Percentiles rank a stretch among this genome's conserved stretches.
phyloP scores from a whole-genome alignment of 768 basidiomycete genomes.

The Cystofilobasidium capitatum region DNA sequence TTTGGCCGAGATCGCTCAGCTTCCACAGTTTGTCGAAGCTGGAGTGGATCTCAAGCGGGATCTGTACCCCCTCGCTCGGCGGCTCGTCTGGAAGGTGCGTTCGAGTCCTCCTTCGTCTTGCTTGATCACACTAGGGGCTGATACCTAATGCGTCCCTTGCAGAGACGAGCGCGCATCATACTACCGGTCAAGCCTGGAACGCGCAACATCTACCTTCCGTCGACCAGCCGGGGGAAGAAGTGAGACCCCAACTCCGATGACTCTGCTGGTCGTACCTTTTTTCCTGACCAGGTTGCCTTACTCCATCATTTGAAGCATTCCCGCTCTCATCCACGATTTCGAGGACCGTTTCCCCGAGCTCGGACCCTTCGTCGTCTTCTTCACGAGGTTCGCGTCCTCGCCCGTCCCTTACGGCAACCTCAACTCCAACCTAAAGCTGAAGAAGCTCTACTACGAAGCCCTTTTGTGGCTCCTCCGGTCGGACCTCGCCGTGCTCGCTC shows the following conservation, averaged over 20 bases:
- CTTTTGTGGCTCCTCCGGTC: constrained; percentile 70
- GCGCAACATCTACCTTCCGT: constrained; percentile 69
- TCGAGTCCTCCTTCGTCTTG: not conserved
- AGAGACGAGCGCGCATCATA: constrained; percentile 72
- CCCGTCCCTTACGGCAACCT: constrained; percentile 72
- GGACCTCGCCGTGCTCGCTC: constrained; percentile 72
- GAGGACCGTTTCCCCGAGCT: constrained; percentile 54
- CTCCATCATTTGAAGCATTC: constrained; percentile 44
- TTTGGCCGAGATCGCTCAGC: constrained; percentile 36
- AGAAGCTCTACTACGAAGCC: constrained; percentile 59
- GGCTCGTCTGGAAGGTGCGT: constrained; percentile 68
- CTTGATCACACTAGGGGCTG: not conserved
- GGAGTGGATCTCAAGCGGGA: constrained; percentile 44
- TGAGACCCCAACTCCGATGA: not conserved
- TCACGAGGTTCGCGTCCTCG: constrained; percentile 64
- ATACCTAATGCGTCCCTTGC: not conserved
- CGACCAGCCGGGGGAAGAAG: constrained; percentile 31
- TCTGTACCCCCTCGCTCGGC: constrained; percentile 80
- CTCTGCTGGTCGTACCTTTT: constrained; percentile 24
- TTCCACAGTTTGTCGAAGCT: constrained; percentile 29
- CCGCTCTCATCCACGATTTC: constrained; percentile 54
- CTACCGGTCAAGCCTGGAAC: constrained; percentile 70
- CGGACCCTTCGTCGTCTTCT: constrained; percentile 61
- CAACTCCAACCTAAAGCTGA: constrained; percentile 42
- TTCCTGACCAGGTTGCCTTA: constrained; percentile 23